Conservation (phyloP, 805 yeast species). For the Cyberlindnera amylophila region DNA sequence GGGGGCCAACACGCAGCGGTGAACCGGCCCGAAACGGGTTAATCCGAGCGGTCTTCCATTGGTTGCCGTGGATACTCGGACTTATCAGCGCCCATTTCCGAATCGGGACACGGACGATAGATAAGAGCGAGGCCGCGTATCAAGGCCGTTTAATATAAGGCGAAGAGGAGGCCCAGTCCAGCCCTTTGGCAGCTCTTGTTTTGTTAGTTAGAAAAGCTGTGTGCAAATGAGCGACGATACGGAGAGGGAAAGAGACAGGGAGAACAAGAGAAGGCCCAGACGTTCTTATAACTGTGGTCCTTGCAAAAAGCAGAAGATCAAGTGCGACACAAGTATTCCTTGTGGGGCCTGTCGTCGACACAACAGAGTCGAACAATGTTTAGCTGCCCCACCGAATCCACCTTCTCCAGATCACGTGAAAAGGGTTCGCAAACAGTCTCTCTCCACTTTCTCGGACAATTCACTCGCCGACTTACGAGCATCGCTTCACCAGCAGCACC, state of each 20-base stretch:
- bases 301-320: slow-evolving; percentile 49
- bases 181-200: too few species aligned
- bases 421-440: slow-evolving; percentile 22
- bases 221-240: background rate
- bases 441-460: slow-evolving; percentile 13
- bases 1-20: background rate
- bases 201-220: too few species aligned
- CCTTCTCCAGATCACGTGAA: slow-evolving; percentile 35
- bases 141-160: background rate
- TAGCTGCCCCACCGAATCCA: slow-evolving; percentile 40
- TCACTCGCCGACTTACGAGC: background rate
- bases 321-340: slow-evolving; percentile 47
- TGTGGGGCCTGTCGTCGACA: slow-evolving; percentile 43
- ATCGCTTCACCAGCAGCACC: background rate
- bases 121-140: slow-evolving; percentile 5
- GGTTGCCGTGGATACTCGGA: slow-evolving; percentile 14
- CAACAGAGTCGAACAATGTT: slow-evolving; percentile 36
- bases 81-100: slow-evolving; percentile 15
- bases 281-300: slow-evolving; percentile 56
- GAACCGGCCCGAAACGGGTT: background rate
- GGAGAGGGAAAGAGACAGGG: slow-evolving; percentile 1
- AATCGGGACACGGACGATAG: slow-evolving; percentile 11
- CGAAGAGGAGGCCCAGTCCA: too few species aligned
- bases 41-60: slow-evolving; percentile 2
- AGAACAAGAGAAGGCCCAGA: slow-evolving; percentile 32